Evolutionary conservation across 768 basidiomycete genomes (phyloP), one percentile per base, ranked within the genome.

Genomic region (Mycena latifolia): DNA sequence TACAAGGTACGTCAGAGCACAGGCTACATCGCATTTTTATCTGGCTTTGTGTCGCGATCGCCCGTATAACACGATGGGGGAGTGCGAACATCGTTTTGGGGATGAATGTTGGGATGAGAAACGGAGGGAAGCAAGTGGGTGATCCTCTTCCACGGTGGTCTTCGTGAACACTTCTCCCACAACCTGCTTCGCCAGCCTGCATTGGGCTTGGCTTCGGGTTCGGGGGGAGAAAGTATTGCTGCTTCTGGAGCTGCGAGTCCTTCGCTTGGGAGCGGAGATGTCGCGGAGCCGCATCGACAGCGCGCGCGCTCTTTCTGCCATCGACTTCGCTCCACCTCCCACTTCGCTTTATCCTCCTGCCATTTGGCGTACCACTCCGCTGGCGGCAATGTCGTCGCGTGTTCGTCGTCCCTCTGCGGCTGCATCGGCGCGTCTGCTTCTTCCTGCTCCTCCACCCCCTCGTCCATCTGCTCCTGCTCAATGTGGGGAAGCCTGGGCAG

Each of bases 321-420:
- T 29, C 41, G 47, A 3, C 35, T 29, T 27, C 63, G 57, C 41
- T 56, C 53, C 58, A 43, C 53, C 48, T 61, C 22, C 67, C 67
- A 69, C 24, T 31, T 43, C 20, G 25, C 31, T 24, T 63, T 63
- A 22, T 68, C 67, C 35, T 47, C 52, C 35, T 68, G 56, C 67
- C 67, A 68, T 39, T 45, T 55, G 47, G 53, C 18, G 18, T 60
- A 45, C 67, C 67, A 68, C 53, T 68, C 47, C 28, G 37, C 27
- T 15, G 67, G 37, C n/a, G 62, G 31, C 28, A 61, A 29, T 2
- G 24, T n/a, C 25, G 66, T 64, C 37, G 55, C 58, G 11, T 64
- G 28, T 25, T 64, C 62, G 20, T 64, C 62, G 62, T 60, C 47
- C n/a, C 15, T 46, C 66, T 48, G 51, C 22, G 55, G 27, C 52